A percentile compares a stretch with the other conserved stretches of the same genome.
Evolutionary conservation across 345 rosid species (phyloP).

Genomic region (Capsella bursapastoris): DNA sequence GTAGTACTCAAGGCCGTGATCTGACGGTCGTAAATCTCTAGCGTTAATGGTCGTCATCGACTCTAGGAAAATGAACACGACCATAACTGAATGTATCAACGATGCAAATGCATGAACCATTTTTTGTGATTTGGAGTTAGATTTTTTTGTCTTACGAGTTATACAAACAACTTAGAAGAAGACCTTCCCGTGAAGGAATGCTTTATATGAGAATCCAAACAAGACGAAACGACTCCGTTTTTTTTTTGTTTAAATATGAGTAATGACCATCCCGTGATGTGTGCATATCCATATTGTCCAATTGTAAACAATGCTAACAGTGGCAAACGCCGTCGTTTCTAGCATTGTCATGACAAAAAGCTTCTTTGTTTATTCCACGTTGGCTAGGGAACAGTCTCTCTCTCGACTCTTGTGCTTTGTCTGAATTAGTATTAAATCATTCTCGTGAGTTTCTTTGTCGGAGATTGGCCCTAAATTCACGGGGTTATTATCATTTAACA

Average conservation of each 20-base stretch:
- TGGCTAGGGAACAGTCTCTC: slow-evolving; percentile 28
- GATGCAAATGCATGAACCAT: slow-evolving; percentile 24
- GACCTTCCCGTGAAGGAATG: slow-evolving; percentile 25
- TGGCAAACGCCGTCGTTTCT: no score
- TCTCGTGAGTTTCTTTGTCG: slow-evolving; percentile 47
- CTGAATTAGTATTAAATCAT: slow-evolving; percentile 11
- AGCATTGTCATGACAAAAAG: background rate
- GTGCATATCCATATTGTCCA: background rate
- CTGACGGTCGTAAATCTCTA: slow-evolving; percentile 69
- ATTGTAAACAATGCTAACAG: background rate
- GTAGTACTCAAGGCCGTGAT: slow-evolving; percentile 73
- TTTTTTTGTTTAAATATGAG: background rate
- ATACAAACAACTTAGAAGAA: background rate
- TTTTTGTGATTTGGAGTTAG: background rate
- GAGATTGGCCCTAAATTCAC: slow-evolving; percentile 43
- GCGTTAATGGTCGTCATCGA: slow-evolving; percentile 31
- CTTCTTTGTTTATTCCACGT: slow-evolving; percentile 9
- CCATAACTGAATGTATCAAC: slow-evolving; percentile 29
- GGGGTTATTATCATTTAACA: slow-evolving; percentile 9
- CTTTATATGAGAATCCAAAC: slow-evolving; percentile 14
- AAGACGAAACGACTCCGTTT: slow-evolving; percentile 25
- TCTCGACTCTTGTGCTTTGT: slow-evolving; percentile 40
- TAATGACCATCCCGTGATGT: background rate
- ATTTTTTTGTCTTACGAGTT: background rate
- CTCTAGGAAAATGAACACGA: slow-evolving; percentile 19